phyloP scores from a whole-genome alignment of 441 rosid genomes.

The Sinapis alba region DNA sequence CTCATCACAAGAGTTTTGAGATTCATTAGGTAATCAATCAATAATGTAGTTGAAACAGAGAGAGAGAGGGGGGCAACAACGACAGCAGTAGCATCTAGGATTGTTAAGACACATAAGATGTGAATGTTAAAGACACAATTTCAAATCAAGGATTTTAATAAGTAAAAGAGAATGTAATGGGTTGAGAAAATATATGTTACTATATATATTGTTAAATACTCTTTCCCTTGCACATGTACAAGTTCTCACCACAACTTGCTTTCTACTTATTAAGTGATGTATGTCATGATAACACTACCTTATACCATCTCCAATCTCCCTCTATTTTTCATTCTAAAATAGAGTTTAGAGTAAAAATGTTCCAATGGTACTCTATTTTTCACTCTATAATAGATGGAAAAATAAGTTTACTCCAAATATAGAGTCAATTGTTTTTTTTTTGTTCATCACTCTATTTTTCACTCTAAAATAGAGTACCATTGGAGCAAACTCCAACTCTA shows the following conservation, averaged over 20 bases:
- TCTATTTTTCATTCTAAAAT: too few species aligned
- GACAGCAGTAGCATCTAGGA: not conserved
- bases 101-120: slow-evolving; percentile 24
- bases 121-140: slow-evolving; percentile 16
- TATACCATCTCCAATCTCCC: too few species aligned
- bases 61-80: not conserved
- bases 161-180: not conserved
- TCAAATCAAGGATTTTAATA: not conserved
- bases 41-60: not conserved
- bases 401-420: too few species aligned
- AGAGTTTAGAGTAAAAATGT: too few species aligned
- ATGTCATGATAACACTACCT: too few species aligned
- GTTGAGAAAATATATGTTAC: not conserved
- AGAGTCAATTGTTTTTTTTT: too few species aligned
- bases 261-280: not conserved
- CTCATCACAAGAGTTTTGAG: not conserved
- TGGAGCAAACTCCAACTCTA: too few species aligned
- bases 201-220: not conserved
- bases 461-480: too few species aligned
- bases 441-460: too few species aligned
- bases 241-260: not conserved
- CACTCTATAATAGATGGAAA: too few species aligned
- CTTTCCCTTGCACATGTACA: not conserved
- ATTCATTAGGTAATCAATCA: not conserved
- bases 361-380: too few species aligned